Conservation (phyloP, 441 rosid genomes). For the Populus hybrid region DNA sequence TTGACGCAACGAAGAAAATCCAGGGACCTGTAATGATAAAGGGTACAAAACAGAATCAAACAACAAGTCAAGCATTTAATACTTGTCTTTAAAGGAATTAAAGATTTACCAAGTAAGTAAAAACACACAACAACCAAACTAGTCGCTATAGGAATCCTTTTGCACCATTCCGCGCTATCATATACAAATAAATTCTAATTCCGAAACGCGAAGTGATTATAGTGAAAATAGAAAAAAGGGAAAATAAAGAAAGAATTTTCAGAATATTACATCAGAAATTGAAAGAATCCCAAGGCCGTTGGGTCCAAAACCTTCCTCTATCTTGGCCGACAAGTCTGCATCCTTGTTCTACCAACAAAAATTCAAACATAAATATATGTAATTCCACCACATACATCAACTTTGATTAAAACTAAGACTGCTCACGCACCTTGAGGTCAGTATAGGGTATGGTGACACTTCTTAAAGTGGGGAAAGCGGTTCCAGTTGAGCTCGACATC, state of each 20-base stretch:
- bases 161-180: no score
- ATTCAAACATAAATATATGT: conserved; percentile 1
- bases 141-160: neutral
- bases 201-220: no score
- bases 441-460: conserved; percentile 72
- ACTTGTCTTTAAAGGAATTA: neutral
- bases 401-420: neutral
- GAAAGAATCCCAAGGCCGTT: conserved; percentile 82
- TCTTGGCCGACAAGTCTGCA: conserved; percentile 61
- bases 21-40: conserved; percentile 63
- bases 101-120: neutral
- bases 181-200: no score
- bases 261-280: conserved; percentile 45
- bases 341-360: conserved; percentile 47
- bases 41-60: conserved; percentile 13
- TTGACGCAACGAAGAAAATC: conserved; percentile 62
- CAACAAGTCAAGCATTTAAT: conserved; percentile 1
- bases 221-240: no score
- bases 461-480: conserved; percentile 47
- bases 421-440: conserved; percentile 55
- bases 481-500: conserved; percentile 44
- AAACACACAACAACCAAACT: neutral
- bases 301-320: conserved; percentile 87
- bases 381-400: neutral
- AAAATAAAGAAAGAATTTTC: neutral